Evolutionary conservation across 257 asterid species (phyloP).

Genomic region (Haberlea rhodopensis): DNA sequence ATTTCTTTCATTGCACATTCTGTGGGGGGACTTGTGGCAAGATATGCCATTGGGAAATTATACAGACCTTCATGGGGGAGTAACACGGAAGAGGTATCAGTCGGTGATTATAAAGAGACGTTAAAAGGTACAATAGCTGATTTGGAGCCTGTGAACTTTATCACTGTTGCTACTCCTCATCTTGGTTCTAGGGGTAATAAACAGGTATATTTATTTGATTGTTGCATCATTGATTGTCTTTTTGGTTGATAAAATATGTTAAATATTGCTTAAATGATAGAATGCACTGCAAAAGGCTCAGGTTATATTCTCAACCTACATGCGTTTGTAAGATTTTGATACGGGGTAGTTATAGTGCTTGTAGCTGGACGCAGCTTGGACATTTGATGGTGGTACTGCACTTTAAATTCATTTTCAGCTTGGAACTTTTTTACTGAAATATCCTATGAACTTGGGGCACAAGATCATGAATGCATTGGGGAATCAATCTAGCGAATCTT

Average conservation of each 20-base stretch:
- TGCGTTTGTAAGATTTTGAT: not conserved
- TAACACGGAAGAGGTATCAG: constrained; percentile 41
- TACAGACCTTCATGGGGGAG: constrained; percentile 50
- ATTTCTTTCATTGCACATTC: constrained; percentile 97
- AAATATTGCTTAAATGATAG: not conserved
- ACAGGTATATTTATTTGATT: constrained; percentile 56
- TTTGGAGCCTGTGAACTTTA: constrained; percentile 77
- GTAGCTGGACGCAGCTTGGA: not conserved
- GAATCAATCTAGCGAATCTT: no score
- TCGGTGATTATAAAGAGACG: constrained; percentile 35
- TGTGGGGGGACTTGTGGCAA: constrained; percentile 97
- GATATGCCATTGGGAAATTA: constrained; percentile 84
- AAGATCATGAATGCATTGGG: not conserved
- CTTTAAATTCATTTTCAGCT: not conserved
- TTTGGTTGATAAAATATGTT: not conserved
- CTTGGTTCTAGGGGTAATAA: constrained; percentile 97
- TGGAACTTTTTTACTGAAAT: not conserved
- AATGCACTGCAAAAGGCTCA: not conserved
- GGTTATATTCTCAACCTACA: not conserved
- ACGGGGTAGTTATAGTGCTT: not conserved
- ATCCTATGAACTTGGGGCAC: not conserved
- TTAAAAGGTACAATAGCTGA: constrained; percentile 75
- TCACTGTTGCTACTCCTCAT: constrained; percentile 97
- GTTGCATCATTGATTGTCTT: constrained; percentile 13
- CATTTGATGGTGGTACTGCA: not conserved